phyloP scores from a whole-genome alignment of 345 rosid genomes.

The Kandelia obovata region DNA sequence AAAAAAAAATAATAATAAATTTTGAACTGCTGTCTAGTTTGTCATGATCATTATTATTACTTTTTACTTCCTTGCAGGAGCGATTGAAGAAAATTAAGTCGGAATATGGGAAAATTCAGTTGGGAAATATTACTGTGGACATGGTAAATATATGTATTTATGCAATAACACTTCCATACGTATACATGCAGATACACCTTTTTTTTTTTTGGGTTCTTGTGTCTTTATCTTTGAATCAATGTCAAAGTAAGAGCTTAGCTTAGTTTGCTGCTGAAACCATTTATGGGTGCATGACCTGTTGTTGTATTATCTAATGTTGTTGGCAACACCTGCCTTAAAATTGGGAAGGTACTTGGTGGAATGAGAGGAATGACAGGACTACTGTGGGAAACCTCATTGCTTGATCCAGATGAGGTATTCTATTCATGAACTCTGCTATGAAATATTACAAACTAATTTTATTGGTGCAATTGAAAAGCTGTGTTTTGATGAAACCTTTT shows the following conservation, averaged over 20 bases:
- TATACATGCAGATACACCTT: neutral
- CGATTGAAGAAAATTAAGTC: conserved; percentile 82
- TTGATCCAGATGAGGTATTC: conserved; percentile 88
- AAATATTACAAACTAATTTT: neutral
- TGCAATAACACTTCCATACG: neutral
- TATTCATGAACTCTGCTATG: neutral
- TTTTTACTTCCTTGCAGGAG: conserved; percentile 47
- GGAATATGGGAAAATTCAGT: conserved; percentile 82
- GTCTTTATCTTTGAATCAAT: neutral
- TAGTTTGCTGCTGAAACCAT: neutral
- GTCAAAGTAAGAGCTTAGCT: neutral
- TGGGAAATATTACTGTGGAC: conserved; percentile 88
- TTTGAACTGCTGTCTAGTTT: neutral
- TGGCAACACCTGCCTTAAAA: conserved; percentile 6
- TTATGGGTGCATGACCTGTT: neutral
- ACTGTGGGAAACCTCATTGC: conserved; percentile 97
- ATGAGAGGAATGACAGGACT: conserved; percentile 99
- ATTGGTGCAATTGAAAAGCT: neutral
- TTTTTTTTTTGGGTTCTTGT: neutral
- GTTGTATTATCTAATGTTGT: conserved; percentile 5
- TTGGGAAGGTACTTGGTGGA: conserved; percentile 80
- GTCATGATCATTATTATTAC: neutral
- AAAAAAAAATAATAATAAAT: neutral
- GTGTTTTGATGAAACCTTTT: neutral
- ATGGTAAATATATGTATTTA: conserved; percentile 50